Conservation (phyloP, 257 asterid species). For the Solanum chmielewskii region DNA sequence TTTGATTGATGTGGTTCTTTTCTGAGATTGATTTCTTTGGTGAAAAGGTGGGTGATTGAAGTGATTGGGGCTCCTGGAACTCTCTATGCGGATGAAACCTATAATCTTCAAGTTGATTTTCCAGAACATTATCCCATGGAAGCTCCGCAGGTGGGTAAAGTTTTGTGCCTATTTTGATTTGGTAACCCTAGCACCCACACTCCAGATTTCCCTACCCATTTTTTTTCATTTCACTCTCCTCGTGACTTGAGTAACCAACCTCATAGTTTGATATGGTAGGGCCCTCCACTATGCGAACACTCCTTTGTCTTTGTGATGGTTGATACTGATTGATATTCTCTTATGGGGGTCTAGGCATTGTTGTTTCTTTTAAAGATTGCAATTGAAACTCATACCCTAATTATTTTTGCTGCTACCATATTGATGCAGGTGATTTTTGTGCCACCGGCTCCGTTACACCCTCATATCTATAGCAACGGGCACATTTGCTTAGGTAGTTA, state of each 20-base stretch:
- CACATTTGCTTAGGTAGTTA: conserved; percentile 72
- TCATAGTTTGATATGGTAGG: not conserved
- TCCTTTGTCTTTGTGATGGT: not conserved
- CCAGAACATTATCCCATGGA: conserved; percentile 52
- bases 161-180: not conserved
- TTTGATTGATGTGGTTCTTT: not conserved
- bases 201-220: not conserved
- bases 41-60: conserved; percentile 37
- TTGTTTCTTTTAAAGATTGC: not conserved
- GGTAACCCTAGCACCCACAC: not conserved
- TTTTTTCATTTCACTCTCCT: not conserved
- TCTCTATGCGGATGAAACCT: conserved; percentile 26
- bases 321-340: not conserved
- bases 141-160: conserved; percentile 32
- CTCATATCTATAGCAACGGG: conserved; percentile 82
- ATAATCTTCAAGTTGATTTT: conserved; percentile 43
- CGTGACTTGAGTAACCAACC: not conserved
- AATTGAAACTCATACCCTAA: not conserved
- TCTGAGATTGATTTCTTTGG: not conserved
- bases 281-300: not conserved
- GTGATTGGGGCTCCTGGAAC: conserved; percentile 44
- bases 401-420: not conserved
- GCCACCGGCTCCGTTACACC: conserved; percentile 72
- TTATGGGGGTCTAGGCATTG: not conserved
- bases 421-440: conserved; percentile 56